phyloP scores from a whole-genome alignment of 2,329 filamentous ascomycete genomes.

The Zopfia rhizophila region DNA sequence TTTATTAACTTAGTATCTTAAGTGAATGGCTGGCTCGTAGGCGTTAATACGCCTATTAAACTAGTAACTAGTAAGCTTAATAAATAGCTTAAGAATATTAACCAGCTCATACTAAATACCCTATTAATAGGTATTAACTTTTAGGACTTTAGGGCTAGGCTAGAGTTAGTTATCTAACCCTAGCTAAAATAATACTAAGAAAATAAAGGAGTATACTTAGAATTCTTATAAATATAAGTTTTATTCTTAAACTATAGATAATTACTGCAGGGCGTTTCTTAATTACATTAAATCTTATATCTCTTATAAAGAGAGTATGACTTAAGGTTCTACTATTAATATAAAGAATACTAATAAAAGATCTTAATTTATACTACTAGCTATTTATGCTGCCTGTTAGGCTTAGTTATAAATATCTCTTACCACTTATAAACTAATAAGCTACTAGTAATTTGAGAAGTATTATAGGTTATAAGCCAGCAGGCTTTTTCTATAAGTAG shows the following conservation, averaged over 20 bases:
- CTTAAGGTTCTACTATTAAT: slow-evolving; percentile 42
- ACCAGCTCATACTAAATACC: slow-evolving; percentile 11
- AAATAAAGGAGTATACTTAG: slow-evolving; percentile 6
- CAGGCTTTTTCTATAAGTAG: background rate
- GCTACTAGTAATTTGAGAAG: too few species aligned
- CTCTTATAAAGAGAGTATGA: slow-evolving; percentile 68
- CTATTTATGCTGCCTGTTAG: slow-evolving; percentile 53
- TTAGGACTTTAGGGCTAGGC: background rate
- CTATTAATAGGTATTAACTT: slow-evolving; percentile 5
- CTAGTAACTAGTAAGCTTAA: slow-evolving; percentile 16
- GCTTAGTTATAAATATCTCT: slow-evolving; percentile 33
- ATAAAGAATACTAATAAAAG: slow-evolving; percentile 2
- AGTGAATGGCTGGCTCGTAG: slow-evolving; percentile 30
- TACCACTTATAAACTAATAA: too few species aligned
- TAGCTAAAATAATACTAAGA: background rate
- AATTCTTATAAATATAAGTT: slow-evolving; percentile 63
- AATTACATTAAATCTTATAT: slow-evolving; percentile 71
- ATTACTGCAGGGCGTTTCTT: slow-evolving; percentile 67
- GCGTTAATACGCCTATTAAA: slow-evolving; percentile 31
- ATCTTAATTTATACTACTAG: slow-evolving; percentile 54
- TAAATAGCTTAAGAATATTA: slow-evolving; percentile 15
- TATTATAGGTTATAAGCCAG: background rate
- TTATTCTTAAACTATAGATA: slow-evolving; percentile 67
- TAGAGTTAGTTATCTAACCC: slow-evolving; percentile 1
- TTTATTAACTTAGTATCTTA: slow-evolving; percentile 53